A percentile compares a stretch with the other conserved stretches of the same genome.
These are phyloP conservation scores for Actinomortierella wolfii DNA, from an alignment of 371 early-diverging fungal genomes.

Conservation along the genomic window DNA sequence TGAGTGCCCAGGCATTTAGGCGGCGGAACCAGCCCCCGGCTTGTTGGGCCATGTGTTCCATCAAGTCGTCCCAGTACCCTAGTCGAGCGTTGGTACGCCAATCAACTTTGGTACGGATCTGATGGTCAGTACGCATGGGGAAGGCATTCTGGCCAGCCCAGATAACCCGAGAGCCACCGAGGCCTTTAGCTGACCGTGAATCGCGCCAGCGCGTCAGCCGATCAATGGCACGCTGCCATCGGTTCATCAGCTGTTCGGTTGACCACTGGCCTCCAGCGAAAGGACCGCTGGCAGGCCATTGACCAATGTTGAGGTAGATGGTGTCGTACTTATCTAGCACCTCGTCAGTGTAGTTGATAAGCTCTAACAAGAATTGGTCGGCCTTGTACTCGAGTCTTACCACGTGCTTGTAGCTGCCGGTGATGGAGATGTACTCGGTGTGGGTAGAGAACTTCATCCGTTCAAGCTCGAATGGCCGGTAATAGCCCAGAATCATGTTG, in stretches of 20 bases:
- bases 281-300: constrained; percentile 40
- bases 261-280: constrained; percentile 34
- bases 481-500: constrained; percentile 29
- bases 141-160: constrained; percentile 42
- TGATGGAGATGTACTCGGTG: constrained; percentile 11
- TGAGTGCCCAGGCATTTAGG: constrained; percentile 32
- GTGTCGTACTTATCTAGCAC: constrained; percentile 26
- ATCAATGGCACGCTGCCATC: constrained; percentile 17
- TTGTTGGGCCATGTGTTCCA: constrained; percentile 19
- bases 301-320: constrained; percentile 30
- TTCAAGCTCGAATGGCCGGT: constrained; percentile 18
- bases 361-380: constrained; percentile 23
- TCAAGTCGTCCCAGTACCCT: constrained; percentile 38
- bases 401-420: neutral
- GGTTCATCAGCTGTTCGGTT: constrained; percentile 19
- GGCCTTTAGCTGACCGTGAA: constrained; percentile 6
- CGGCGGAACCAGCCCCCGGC: constrained; percentile 29
- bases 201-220: constrained; percentile 22
- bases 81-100: constrained; percentile 36
- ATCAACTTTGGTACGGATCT: constrained; percentile 26
- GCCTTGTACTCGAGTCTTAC: constrained; percentile 27
- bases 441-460: constrained; percentile 13
- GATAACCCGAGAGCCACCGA: constrained; percentile 12
- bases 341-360: constrained; percentile 11
- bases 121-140: constrained; percentile 27